Base-by-base conservation (phyloP, 148 eudicot genomes). In the Camellia japonica region DNA sequence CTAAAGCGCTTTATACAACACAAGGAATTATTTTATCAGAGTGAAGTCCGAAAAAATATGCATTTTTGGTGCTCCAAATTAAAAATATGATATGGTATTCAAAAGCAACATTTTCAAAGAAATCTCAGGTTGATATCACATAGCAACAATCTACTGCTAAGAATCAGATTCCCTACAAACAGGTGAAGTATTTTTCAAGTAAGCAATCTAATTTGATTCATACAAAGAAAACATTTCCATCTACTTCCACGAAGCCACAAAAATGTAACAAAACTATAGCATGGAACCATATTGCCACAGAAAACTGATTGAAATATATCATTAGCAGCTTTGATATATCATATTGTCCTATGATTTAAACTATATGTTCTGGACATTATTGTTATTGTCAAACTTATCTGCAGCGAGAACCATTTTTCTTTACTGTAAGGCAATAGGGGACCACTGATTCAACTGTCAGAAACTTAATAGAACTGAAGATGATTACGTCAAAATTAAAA, bases 401-500 rank as follows among this genome's bases (percentile, higher is more conserved):
- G 2, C 0, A 18, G 2, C 20, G 2, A 7, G 2, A 65, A 38
- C 8, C 1, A 43, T 10, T 20, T 20, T 14, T 14, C 7, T 14
- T 16, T 59, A 59, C 19, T 16, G 19, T 3, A 14, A 2, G 7
- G n/a, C n/a, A 59, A 14, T 16, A 6, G 1, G 8, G 70, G 64
- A n/a, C 52, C 41, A 49, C 47, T 11, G 49, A 12, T 66, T 44
- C 30, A 67, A 68, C 42, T 41, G 8, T n/a, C 14, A 70, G 16
- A 77, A n/a, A 6, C 8, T 66, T 12, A 14, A 55, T 54, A 70
- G 49, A 74, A 46, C 11, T 68, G 6, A 77, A 13, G 52, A 10
- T 16, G 23, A 70, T 18, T 52, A 60, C 20, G 30, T 10, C 59
- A 5, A 23, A 74, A 23, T 49, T 54, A 73, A 82, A 82, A 59